phyloP scores from a whole-genome alignment of 495 filamentous ascomycete genomes.

The Hypoxylon perforatum region DNA sequence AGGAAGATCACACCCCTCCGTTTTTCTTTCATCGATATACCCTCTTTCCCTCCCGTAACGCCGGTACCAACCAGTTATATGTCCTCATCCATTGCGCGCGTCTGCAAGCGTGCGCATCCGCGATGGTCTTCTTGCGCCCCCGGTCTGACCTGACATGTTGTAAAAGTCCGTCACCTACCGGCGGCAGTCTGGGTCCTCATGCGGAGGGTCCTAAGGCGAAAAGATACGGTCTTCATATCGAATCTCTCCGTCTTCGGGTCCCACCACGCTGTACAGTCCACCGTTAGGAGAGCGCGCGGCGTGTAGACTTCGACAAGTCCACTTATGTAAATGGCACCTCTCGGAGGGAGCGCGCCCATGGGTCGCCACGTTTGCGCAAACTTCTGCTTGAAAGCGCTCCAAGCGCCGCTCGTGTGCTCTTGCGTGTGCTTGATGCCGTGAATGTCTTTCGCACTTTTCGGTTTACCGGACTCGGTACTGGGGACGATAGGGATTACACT shows the following conservation, averaged over 20 bases:
- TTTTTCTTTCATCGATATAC: background rate
- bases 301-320: slow-evolving; percentile 75
- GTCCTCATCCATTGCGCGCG: background rate
- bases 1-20: slow-evolving; percentile 9
- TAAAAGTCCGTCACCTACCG: background rate
- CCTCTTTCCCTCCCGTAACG: slow-evolving; percentile 11
- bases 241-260: slow-evolving; percentile 42
- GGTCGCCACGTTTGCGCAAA: slow-evolving; percentile 60
- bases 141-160: background rate
- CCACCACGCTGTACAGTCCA: slow-evolving; percentile 46
- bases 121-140: too few relatives aligned
- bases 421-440: slow-evolving; percentile 52
- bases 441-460: slow-evolving; percentile 41
- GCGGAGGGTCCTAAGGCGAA: slow-evolving; percentile 18
- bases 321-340: slow-evolving; percentile 71
- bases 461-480: slow-evolving; percentile 21
- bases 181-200: slow-evolving; percentile 8
- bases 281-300: slow-evolving; percentile 52
- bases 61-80: slow-evolving; percentile 10
- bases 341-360: slow-evolving; percentile 59
- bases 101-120: too few relatives aligned
- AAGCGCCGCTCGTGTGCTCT: slow-evolving; percentile 48
- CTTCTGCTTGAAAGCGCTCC: slow-evolving; percentile 64
- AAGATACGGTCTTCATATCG: slow-evolving; percentile 16
- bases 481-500: slow-evolving; percentile 37